A percentile compares a stretch with the other conserved stretches of the same genome.
Conservation (phyloP, 2,329 filamentous ascomycete genomes). For the Pseudogymnoascus pannorum region DNA sequence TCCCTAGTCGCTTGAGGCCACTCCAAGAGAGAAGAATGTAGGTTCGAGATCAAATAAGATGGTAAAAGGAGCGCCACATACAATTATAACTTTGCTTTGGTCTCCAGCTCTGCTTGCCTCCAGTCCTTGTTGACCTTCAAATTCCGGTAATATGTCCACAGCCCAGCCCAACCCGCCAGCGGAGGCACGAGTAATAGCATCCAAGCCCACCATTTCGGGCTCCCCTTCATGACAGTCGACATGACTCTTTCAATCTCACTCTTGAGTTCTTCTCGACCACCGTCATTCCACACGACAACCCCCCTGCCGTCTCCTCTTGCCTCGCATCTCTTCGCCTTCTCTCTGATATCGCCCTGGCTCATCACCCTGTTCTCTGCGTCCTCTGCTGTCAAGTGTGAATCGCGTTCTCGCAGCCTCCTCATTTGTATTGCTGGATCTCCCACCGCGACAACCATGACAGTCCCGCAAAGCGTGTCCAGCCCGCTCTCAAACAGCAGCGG, state of each 20-base stretch:
- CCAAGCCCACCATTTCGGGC: conserved; percentile 61
- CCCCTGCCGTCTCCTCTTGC: conserved; percentile 58
- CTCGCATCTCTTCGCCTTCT: conserved; percentile 72
- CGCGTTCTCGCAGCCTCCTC: conserved; percentile 64
- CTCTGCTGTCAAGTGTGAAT: conserved; percentile 70
- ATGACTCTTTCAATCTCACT: conserved; percentile 61
- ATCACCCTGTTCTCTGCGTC: conserved; percentile 81
- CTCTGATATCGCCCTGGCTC: conserved; percentile 78
- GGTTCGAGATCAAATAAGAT: not conserved
- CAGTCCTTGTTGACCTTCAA: conserved; percentile 62
- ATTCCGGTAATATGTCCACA: conserved; percentile 69
- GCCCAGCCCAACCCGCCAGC: conserved; percentile 58
- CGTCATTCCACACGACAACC: conserved; percentile 88
- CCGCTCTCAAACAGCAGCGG: conserved; percentile 85
- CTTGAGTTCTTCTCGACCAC: conserved; percentile 61
- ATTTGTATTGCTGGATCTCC: conserved; percentile 76
- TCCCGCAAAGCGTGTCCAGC: conserved; percentile 78
- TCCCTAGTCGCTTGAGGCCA: not conserved
- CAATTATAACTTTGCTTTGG: conserved; percentile 50
- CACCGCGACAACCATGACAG: conserved; percentile 81
- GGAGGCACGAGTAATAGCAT: conserved; percentile 64
- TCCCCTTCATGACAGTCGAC: conserved; percentile 50
- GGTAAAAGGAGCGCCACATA: not conserved
- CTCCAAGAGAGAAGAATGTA: not conserved
- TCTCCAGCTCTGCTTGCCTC: conserved; percentile 51